These are phyloP conservation scores for Didymella arachidicola DNA, from an alignment of 2,329 filamentous ascomycete species.

Conservation along the genomic window DNA sequence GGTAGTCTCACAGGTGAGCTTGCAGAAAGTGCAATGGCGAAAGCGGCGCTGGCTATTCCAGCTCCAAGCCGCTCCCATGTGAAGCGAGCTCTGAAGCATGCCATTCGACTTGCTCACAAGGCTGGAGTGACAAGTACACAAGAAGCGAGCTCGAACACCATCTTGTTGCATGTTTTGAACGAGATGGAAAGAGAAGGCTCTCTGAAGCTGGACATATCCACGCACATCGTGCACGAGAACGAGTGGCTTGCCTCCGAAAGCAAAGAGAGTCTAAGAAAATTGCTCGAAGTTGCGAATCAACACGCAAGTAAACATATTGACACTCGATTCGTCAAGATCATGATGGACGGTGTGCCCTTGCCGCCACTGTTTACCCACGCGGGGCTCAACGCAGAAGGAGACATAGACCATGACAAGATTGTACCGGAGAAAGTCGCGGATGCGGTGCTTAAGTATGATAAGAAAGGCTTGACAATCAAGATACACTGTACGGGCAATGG, in stretches of 20 bases:
- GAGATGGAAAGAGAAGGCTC: constrained; percentile 37
- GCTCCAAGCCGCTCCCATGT: constrained; percentile 25
- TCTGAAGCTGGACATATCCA: constrained; percentile 34
- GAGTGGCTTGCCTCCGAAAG: constrained; percentile 20
- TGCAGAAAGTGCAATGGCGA: constrained; percentile 35
- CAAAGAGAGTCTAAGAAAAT: constrained; percentile 11
- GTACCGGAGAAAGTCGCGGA: constrained; percentile 29
- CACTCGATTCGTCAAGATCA: constrained; percentile 48
- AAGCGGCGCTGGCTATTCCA: constrained; percentile 31
- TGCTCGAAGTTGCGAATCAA: constrained; percentile 35
- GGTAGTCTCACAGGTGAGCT: constrained; percentile 44
- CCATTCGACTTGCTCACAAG: constrained; percentile 33
- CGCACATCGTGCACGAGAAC: constrained; percentile 24
- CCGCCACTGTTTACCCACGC: constrained; percentile 43
- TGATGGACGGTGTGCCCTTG: constrained; percentile 47
- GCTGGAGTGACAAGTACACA: constrained; percentile 45
- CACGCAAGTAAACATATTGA: constrained; percentile 40
- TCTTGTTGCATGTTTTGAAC: constrained; percentile 34
- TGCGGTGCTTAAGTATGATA: constrained; percentile 41
- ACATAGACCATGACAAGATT: constrained; percentile 34
- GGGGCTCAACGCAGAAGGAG: constrained; percentile 34
- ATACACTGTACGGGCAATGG: constrained; percentile 47
- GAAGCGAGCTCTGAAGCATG: constrained; percentile 29
- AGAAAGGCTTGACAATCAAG: constrained; percentile 44
- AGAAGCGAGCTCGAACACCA: constrained; percentile 42